Percentiles rank a stretch among this genome's conserved stretches.
Evolutionary conservation across 805 yeast genomes (phyloP).

Genomic region (Lipomyces chichibuensis): DNA sequence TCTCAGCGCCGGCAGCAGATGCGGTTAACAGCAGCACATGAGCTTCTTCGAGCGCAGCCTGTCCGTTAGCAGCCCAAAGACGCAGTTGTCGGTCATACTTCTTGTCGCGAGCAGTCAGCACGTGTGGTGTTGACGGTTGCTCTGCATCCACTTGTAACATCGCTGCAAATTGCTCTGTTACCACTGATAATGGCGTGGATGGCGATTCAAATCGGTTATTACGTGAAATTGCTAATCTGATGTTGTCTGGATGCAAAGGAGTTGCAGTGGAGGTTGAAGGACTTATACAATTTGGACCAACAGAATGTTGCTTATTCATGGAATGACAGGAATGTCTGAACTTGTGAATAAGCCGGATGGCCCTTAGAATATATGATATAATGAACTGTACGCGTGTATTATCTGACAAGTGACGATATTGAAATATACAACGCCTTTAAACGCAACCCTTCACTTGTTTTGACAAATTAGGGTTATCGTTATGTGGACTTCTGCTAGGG

Average conservation of each 20-base stretch:
- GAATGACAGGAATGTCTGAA: background rate
- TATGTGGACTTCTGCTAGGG: background rate
- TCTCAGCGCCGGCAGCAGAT: conserved; percentile 63
- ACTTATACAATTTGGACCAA: background rate
- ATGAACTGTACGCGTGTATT: background rate
- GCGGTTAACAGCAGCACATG: conserved; percentile 66
- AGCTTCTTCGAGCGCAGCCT: conserved; percentile 57
- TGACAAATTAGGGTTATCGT: background rate
- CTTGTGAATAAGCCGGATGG: background rate
- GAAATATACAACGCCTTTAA: too few relatives aligned
- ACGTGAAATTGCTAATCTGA: background rate
- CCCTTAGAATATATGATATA: background rate
- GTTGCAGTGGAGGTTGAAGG: background rate
- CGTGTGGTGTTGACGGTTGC: background rate
- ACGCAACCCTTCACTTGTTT: background rate
- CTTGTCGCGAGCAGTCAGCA: conserved; percentile 25
- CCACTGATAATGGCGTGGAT: background rate
- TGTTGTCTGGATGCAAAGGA: background rate
- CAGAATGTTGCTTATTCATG: background rate
- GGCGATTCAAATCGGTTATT: background rate
- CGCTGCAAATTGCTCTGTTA: background rate
- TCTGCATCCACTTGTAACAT: background rate
- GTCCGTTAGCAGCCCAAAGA: conserved; percentile 84
- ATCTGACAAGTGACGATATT: background rate
- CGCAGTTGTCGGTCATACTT: conserved; percentile 65